A percentile compares a stretch with the other conserved stretches of the same genome.
These are phyloP conservation scores for Claviceps fusiformis DNA, from an alignment of 2,329 filamentous ascomycete species.

Conservation along the genomic window DNA sequence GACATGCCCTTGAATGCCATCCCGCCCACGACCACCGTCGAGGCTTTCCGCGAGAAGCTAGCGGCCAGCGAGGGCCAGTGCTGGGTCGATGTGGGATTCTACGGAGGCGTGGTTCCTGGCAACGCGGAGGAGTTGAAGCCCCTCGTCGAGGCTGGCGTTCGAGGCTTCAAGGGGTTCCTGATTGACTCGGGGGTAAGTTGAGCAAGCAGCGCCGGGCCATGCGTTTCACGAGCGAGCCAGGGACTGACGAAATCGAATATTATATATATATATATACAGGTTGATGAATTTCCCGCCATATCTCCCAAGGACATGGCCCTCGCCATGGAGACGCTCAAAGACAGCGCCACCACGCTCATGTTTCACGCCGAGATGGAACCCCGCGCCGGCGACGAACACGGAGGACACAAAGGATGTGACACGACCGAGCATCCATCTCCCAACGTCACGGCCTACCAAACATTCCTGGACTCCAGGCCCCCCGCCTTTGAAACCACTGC, in stretches of 20 bases:
- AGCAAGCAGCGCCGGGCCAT: not conserved
- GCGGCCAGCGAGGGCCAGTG: constrained; percentile 74
- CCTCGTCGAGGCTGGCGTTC: constrained; percentile 71
- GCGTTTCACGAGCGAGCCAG: too few relatives aligned
- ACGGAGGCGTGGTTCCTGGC: constrained; percentile 85
- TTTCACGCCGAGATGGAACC: constrained; percentile 98
- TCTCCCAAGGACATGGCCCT: constrained; percentile 62
- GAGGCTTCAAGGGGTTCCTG: constrained; percentile 94
- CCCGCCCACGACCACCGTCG: constrained; percentile 83
- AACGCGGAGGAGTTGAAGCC: constrained; percentile 69
- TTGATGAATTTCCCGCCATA: constrained; percentile 93
- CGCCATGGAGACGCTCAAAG: constrained; percentile 68
- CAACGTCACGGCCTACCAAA: constrained; percentile 65
- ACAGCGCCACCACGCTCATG: constrained; percentile 83
- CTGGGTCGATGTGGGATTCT: constrained; percentile 98
- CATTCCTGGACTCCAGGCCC: constrained; percentile 83
- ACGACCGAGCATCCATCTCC: not conserved
- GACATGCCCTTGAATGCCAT: constrained; percentile 98
- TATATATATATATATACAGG: constrained; percentile 31
- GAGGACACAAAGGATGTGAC: too few relatives aligned
- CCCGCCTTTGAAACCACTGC: constrained; percentile 85
- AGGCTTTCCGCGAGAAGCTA: constrained; percentile 72
- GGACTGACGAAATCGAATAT: too few relatives aligned
- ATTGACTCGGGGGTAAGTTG: constrained; percentile 80
- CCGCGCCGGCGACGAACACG: constrained; percentile 38